Evolutionary conservation across 495 filamentous ascomycete species (phyloP), one percentile per base, ranked within the genome.

Genomic region (Aspergillus diversus): DNA sequence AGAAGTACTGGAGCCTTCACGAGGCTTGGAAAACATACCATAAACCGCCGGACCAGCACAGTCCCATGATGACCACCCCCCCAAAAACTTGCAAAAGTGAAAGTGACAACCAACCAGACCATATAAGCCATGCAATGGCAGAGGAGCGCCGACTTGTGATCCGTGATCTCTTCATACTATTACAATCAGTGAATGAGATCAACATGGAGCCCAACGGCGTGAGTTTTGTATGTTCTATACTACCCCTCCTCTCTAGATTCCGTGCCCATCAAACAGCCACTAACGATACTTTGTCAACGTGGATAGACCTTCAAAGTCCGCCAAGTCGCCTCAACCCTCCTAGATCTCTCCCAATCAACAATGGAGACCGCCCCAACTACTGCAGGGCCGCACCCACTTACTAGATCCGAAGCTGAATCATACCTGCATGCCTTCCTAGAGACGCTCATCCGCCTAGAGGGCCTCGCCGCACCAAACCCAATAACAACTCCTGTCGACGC

Each of bases 121-220:
- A 71, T 59, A 77, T 83, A 31, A 82, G 83, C 43, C 72, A 73
- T 6, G 77, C 79, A 57, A 89, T 95, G 85, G 73, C 79, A 0
- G 73, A 80, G 52, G 92, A 96, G 76, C 83, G 89, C 4, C 90
- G 92, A 63, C 75, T 84, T 0, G 88, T 95, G 12, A 85, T 93
- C n/a, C 87, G 89, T 51, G 86, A 90, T 69, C 81, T 96, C 0
- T 80, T 93, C 5, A 74, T 84, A 0, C 84, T 93, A 7, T 73
- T 96, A 9, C 78, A 79, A 13, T 89, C 84, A 34, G 88, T 96
- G 67, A 87, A 86, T 57, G 87, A 91, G 76, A 83, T 90, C 51
- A 90, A 91, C 71, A 89, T 93, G 81, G 91, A 95, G 71, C 89
- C 92, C 2, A 93, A 92, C 68, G 89, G 86, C 16, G 83, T 83